Evolutionary conservation across 2,329 filamentous ascomycete species (phyloP), one percentile per base, ranked within the genome.

Genomic region (Neofusicoccum umdonicola): DNA sequence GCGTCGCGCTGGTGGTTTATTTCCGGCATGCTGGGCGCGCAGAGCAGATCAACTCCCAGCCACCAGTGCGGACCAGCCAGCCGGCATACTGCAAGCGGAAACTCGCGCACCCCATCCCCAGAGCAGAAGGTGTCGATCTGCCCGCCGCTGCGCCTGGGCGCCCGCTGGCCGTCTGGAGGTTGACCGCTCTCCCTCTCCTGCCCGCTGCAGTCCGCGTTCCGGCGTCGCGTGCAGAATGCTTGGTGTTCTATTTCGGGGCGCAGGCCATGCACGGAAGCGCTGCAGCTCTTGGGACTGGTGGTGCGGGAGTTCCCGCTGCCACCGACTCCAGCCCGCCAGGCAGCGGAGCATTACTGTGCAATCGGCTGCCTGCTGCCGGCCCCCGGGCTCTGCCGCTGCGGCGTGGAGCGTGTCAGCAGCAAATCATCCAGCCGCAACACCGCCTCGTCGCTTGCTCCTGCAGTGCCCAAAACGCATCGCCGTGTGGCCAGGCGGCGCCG

Each of bases 301-400:
- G 56, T 37, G 56, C 56, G 56, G 56, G 56, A 60, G 56, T 47
- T 60, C 56, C 56, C 56, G 56, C 27, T 31, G 27, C 27, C 27
- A 31, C 27, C 27, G 6, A 31, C 4, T 31, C 4, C 27, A 31
- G 27, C 27, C 17, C n/a, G 34, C 52, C 22, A 31, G 35, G 54
- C 12, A 58, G 39, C 54, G 54, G 39, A 58, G 39, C 54, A 44
- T 45, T 45, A 34, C n/a, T 31, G 37, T 7, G 39, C 22, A 27
- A 4, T 22, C 17, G 42, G n/a, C n/a, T 35, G 27, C 27, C 27
- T 31, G 27, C 27, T 31, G 27, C 27, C 27, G 4, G 27, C 27
- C 27, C 27, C 27, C 6, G 41, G 35, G 4, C 56, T 35, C 13
- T 45, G 54, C 27, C 8, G 54, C 54, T 45, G 22, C 54, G 41